These are phyloP conservation scores for Bondarzewia mesenterica DNA, from an alignment of 1,284 basidiomycete genomes.

Conservation along the genomic window DNA sequence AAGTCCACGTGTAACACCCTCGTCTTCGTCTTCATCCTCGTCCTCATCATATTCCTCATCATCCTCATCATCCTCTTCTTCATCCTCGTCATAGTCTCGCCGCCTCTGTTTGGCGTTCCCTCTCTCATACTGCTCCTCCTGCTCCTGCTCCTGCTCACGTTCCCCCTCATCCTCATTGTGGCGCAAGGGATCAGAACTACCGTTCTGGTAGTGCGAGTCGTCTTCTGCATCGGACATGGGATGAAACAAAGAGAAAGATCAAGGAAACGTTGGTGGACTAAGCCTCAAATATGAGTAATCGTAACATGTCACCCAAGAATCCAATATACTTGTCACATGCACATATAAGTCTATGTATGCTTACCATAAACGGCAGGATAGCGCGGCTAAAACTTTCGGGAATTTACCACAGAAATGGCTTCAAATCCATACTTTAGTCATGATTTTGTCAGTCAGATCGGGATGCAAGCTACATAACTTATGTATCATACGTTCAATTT, in stretches of 20 bases:
- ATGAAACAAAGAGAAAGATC: not conserved
- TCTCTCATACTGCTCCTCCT: constrained; percentile 6
- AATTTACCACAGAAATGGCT: too few species aligned
- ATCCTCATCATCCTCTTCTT: constrained; percentile 25
- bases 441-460: too few species aligned
- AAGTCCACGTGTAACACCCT: constrained; percentile 32
- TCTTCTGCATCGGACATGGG: constrained; percentile 20
- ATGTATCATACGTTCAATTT: too few species aligned
- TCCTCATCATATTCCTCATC: constrained; percentile 34
- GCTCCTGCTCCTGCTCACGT: constrained; percentile 7
- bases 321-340: too few species aligned
- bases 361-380: too few species aligned
- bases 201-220: constrained; percentile 15
- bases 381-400: too few species aligned
- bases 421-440: too few species aligned
- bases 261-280: too few species aligned
- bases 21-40: constrained; percentile 29
- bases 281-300: too few species aligned
- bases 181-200: constrained; percentile 15
- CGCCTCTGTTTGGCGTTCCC: constrained; percentile 24
- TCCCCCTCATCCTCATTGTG: constrained; percentile 17
- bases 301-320: too few species aligned
- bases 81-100: constrained; percentile 26
- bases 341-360: too few species aligned
- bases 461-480: too few species aligned